phyloP scores from a whole-genome alignment of 495 filamentous ascomycete species.

The Bombardia bombarda region DNA sequence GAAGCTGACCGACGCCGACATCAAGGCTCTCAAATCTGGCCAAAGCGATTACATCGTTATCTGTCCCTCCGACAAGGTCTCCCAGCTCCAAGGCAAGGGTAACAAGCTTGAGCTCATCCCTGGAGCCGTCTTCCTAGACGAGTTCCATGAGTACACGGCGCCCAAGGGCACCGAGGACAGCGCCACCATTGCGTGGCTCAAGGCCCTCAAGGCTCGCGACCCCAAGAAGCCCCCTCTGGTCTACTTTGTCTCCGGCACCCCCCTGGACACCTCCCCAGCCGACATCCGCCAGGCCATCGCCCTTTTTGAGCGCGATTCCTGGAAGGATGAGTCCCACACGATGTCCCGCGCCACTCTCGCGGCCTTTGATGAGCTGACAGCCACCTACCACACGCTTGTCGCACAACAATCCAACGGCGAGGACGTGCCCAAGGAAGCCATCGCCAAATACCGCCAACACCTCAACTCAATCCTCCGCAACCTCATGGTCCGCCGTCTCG shows the following conservation, averaged over 20 bases:
- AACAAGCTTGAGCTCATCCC: conserved; percentile 6
- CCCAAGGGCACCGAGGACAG: not conserved
- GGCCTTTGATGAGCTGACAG: conserved; percentile 7
- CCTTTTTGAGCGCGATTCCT: conserved; percentile 6
- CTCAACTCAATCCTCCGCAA: conserved; percentile 11
- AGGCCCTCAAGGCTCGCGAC: conserved; percentile 8
- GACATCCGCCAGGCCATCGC: conserved; percentile 10
- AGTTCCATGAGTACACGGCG: conserved; percentile 20
- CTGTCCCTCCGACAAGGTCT: conserved; percentile 5
- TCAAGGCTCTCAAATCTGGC: not conserved
- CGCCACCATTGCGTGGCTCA: conserved; percentile 11
- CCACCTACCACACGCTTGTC: conserved; percentile 3
- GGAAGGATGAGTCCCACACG: conserved; percentile 1
- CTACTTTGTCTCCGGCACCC: conserved; percentile 23
- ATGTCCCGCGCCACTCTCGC: conserved; percentile 1
- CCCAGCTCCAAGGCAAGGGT: not conserved
- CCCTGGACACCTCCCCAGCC: conserved; percentile 9
- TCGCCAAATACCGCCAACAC: conserved; percentile 8
- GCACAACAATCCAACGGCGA: conserved; percentile 2
- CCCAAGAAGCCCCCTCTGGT: conserved; percentile 3
- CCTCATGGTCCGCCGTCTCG: conserved; percentile 19
- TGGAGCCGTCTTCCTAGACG: conserved; percentile 19
- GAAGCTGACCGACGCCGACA: conserved; percentile 6
- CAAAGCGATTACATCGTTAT: conserved; percentile 15
- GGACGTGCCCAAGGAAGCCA: not conserved